Percentiles rank a stretch among this genome's conserved stretches.
Conservation (phyloP, 2,329 filamentous ascomycete genomes). For the Microcera coccophila region DNA sequence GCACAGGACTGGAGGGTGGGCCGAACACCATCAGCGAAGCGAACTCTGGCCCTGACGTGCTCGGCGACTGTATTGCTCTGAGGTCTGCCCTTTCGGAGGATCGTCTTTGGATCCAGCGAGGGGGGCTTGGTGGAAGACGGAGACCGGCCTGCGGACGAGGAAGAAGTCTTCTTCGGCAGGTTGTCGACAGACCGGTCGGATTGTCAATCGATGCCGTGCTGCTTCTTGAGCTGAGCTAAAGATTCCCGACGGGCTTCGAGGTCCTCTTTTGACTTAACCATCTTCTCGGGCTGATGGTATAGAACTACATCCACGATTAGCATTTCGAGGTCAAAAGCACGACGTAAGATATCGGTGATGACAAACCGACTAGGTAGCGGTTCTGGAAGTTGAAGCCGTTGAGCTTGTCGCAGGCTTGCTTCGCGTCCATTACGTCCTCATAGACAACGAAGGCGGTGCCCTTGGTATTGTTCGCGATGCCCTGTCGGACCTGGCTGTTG, state of each 20-base stretch:
- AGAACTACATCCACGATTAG: conserved; percentile 47
- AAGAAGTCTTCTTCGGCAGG: conserved; percentile 40
- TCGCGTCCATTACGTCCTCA: conserved; percentile 98
- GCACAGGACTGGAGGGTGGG: conserved; percentile 37
- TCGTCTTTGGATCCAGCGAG: conserved; percentile 41
- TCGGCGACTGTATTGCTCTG: conserved; percentile 32
- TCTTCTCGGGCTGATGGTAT: conserved; percentile 64
- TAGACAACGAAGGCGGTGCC: conserved; percentile 99
- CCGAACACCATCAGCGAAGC: conserved; percentile 40
- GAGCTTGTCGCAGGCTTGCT: conserved; percentile 97
- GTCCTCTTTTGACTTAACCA: conserved; percentile 83
- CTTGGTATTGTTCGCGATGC: conserved; percentile 95
- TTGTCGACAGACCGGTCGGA: conserved; percentile 64
- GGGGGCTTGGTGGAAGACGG: conserved; percentile 41
- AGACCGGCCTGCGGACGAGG: conserved; percentile 60
- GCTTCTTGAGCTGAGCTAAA: conserved; percentile 95
- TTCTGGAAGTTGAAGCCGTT: conserved; percentile 99
- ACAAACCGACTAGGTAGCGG: conserved; percentile 94
- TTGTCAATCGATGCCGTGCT: conserved; percentile 98
- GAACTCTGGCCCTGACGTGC: conserved; percentile 39
- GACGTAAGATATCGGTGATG: not conserved
- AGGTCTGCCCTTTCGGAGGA: conserved; percentile 42
- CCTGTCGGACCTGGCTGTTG: conserved; percentile 90
- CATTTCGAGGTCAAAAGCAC: too few species aligned
- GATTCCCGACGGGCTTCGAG: conserved; percentile 90